Evolutionary conservation across 164 flowering plant species (phyloP), one percentile per base, ranked within the genome.

Genomic region (Taxillus chinensis): DNA sequence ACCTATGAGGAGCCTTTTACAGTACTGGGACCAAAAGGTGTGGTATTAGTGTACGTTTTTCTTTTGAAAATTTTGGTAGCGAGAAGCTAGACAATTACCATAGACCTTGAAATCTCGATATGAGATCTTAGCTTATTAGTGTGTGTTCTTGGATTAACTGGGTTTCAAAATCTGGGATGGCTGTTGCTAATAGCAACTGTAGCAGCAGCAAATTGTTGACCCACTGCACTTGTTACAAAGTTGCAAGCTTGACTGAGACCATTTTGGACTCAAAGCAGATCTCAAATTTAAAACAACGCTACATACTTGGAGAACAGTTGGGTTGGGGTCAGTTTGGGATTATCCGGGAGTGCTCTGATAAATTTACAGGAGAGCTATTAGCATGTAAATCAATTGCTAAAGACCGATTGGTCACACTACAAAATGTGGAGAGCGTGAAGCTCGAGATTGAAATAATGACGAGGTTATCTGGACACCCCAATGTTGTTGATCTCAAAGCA

Each of bases 271-370:
- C 80, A 2, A 68, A 68, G 16, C 71, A 75, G 52, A 77, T 62
- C 5, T 72, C 80, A 3, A 73, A 73, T 41, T 71, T 88, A 39
- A 77, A 75, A 55, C 85, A 84, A 41, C 68, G 67, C 43, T 86
- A 82, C 52, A 52, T 69, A 54, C 77, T 88, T 66, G 91, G 87
- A 40, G 77, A 82, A 71, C 83, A 80, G 62, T 68, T 88, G 72
- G 95, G 92, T 37, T 76, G 77, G 90, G 95, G 95, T 10, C 89
- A 84, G 62, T 88, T 86, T 72, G 95, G 95, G 12, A 75, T 88
- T n/a, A 88, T 83, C 12, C 67, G 85, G 63, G 62, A 59, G 0
- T 88, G 95, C 62, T 68, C 76, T 13, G 88, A 88, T 68, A 84
- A 74, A 73, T 59, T 75, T 15, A 84, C 84, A 38, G 78, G 85